A percentile compares a stretch with the other conserved stretches of the same genome.
phyloP scores from a whole-genome alignment of 1,284 basidiomycete species.

The Puccinia novopanici region DNA sequence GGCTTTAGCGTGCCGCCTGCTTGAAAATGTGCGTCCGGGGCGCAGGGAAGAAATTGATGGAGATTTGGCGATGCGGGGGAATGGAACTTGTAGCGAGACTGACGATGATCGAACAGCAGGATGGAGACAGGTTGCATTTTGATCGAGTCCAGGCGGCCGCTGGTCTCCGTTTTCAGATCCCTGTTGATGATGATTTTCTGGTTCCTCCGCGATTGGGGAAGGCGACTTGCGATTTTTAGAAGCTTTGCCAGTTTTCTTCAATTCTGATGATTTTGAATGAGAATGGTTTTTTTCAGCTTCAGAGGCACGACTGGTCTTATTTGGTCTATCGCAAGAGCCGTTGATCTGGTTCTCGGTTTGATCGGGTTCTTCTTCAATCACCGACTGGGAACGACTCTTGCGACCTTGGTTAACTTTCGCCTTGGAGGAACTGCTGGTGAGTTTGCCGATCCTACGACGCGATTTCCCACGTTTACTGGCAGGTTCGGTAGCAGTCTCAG shows the following conservation, averaged over 20 bases:
- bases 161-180: slow-evolving; percentile 10
- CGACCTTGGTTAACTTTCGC: slow-evolving; percentile 37
- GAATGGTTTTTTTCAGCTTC: background rate
- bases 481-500: slow-evolving; percentile 21
- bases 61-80: slow-evolving; percentile 22
- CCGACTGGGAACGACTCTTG: slow-evolving; percentile 35
- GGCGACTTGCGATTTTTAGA: slow-evolving; percentile 26
- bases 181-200: background rate
- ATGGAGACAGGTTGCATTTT: slow-evolving; percentile 38
- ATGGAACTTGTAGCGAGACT: slow-evolving; percentile 43
- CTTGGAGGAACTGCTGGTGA: slow-evolving; percentile 31
- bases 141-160: background rate
- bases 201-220: slow-evolving; percentile 27
- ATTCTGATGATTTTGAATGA: slow-evolving; percentile 12
- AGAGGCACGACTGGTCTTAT: background rate
- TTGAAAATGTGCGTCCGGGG: slow-evolving; percentile 54
- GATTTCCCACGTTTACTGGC: slow-evolving; percentile 15
- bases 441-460: slow-evolving; percentile 30
- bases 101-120: slow-evolving; percentile 48
- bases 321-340: background rate
- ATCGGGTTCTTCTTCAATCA: slow-evolving; percentile 19
- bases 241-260: slow-evolving; percentile 9
- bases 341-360: background rate
- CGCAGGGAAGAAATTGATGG: slow-evolving; percentile 52
- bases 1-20: slow-evolving; percentile 51